These are phyloP conservation scores for Nectriaceae sp. DNA, from an alignment of 2,329 filamentous ascomycete genomes.

Conservation along the genomic window DNA sequence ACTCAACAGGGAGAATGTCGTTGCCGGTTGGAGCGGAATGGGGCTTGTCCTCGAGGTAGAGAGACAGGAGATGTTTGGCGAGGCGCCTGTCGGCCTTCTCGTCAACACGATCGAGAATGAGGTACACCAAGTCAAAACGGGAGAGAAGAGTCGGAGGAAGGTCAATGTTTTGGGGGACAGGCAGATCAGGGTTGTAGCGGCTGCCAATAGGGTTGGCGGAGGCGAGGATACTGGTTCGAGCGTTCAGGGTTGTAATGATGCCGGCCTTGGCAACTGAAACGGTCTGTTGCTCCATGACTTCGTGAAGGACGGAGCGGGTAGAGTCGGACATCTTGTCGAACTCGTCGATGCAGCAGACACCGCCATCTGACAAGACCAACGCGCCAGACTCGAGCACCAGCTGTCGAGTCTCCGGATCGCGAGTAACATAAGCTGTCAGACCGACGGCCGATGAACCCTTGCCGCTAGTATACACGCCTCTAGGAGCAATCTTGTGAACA, in stretches of 20 bases:
- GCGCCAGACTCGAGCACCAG: slow-evolving; percentile 80
- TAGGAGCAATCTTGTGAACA: slow-evolving; percentile 95
- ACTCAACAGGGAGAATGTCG: slow-evolving; percentile 90
- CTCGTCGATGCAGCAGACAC: slow-evolving; percentile 83
- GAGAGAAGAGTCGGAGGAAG: slow-evolving; percentile 92
- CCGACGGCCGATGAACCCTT: slow-evolving; percentile 81
- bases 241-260: slow-evolving; percentile 96
- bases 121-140: slow-evolving; percentile 94
- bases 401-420: slow-evolving; percentile 78
- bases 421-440: slow-evolving; percentile 79
- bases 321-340: slow-evolving; percentile 85
- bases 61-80: slow-evolving; percentile 88
- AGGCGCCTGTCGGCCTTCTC: slow-evolving; percentile 86
- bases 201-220: slow-evolving; percentile 98
- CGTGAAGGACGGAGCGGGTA: slow-evolving; percentile 79
- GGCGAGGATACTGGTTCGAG: slow-evolving; percentile 90
- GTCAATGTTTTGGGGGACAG: slow-evolving; percentile 97
- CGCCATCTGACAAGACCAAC: slow-evolving; percentile 76
- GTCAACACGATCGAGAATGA: slow-evolving; percentile 92
- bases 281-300: slow-evolving; percentile 88
- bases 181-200: slow-evolving; percentile 94
- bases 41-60: slow-evolving; percentile 95
- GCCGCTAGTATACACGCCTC: slow-evolving; percentile 79
- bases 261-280: slow-evolving; percentile 87
- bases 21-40: slow-evolving; percentile 73